Base-by-base conservation (phyloP, 176 grass and related monocot genomes). In the Urochloa ruziziensis region DNA sequence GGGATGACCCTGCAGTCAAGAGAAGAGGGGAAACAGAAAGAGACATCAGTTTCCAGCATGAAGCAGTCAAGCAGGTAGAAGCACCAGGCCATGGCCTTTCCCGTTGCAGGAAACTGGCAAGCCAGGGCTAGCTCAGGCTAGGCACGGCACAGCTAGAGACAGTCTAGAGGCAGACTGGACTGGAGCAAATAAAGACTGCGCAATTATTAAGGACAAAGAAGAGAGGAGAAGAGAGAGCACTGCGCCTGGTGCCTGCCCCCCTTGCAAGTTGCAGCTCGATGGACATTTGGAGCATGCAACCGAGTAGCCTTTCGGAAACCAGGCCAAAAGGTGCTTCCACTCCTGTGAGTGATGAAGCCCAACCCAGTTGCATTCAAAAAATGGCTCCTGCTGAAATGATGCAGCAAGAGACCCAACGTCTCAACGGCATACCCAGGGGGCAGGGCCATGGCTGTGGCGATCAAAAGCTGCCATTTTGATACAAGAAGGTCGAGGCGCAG, bases 1-100 rank as follows among this genome's bases (percentile, higher is more conserved):
- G 93, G 91, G 73, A 91, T 95, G 56, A 98, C 82, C 80, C 96
- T 98, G 93, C 70, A 73, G 44, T 54, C 67, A 79, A 83, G 35
- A 62, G 77, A 75, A 82, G 73, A 85, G 35, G 10, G 36, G 25
- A 66, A 89, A 86, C 64, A 86, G 57, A 73, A 86, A 91, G 52
- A 79, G 46, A 60, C 74, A 57, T 91, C 51, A 94, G 79, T 77
- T 90, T 88, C 66, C 75, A 80, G 46, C 79, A 83, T 46, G 57
- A 40, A 93, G 43, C 63, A 84, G 85, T 91, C 80, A 76, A 82
- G 75, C 83, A 82, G 33, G 53, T 77, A 62, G 79, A 69, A 60
- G 16, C 74, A 62, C 11, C 66, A 82, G 42, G 53, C 62, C 62
- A 69, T 56, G 66, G 59, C 32, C 82, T 78, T 80, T 78, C 52